These are phyloP conservation scores for Leptographium flavum DNA, from an alignment of 2,329 filamentous ascomycete species.

Conservation along the genomic window DNA sequence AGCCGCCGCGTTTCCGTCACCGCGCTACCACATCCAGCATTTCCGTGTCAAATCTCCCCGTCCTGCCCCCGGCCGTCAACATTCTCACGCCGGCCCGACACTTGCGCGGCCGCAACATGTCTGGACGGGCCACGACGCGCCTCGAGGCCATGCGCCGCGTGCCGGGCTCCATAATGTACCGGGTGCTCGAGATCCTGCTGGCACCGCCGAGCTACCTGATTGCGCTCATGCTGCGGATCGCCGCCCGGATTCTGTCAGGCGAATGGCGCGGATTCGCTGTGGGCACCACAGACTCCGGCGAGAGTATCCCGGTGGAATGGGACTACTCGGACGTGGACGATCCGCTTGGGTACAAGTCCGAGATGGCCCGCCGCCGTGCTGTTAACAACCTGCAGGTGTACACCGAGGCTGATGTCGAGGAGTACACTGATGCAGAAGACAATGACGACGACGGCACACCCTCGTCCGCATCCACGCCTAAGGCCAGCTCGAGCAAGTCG, in stretches of 20 bases:
- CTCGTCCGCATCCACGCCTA: neutral
- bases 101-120: conserved; percentile 5
- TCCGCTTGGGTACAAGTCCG: conserved; percentile 8
- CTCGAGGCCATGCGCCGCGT: conserved; percentile 35
- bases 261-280: conserved; percentile 48
- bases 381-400: conserved; percentile 2
- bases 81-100: conserved; percentile 33
- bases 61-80: conserved; percentile 53
- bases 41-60: conserved; percentile 36
- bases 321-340: conserved; percentile 40
- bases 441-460: neutral
- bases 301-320: conserved; percentile 43
- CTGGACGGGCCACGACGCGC: conserved; percentile 19
- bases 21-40: conserved; percentile 38
- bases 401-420: conserved; percentile 8
- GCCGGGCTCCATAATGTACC: conserved; percentile 54
- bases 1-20: conserved; percentile 28
- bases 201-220: conserved; percentile 71
- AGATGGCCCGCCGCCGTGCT: conserved; percentile 1
- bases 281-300: conserved; percentile 35
- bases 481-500: neutral
- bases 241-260: conserved; percentile 55
- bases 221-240: conserved; percentile 66
- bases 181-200: conserved; percentile 62
- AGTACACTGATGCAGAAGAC: conserved; percentile 8